Conservation (phyloP, 345 rosid genomes). For the Brassica carinata region DNA sequence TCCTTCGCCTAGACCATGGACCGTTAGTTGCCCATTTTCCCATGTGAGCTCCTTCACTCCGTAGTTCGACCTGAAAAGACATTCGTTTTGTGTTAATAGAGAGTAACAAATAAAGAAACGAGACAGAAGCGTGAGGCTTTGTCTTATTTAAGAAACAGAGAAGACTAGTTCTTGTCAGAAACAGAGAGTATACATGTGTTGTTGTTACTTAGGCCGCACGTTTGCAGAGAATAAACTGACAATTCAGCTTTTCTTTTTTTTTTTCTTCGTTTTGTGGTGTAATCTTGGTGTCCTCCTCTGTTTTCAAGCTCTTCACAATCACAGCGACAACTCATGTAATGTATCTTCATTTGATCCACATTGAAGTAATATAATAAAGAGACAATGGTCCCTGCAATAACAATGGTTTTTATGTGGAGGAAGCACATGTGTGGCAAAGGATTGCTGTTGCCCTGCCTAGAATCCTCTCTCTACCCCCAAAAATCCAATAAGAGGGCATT, state of each 20-base stretch:
- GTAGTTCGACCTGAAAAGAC: slow-evolving; percentile 45
- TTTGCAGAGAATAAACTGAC: slow-evolving; percentile 38
- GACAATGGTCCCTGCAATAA: slow-evolving; percentile 38
- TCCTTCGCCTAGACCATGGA: slow-evolving; percentile 47
- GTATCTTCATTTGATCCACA: slow-evolving; percentile 34
- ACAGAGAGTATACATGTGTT: slow-evolving; percentile 34
- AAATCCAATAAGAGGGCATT: slow-evolving; percentile 8
- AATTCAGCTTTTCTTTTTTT: neutral
- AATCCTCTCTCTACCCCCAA: slow-evolving; percentile 5
- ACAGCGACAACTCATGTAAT: slow-evolving; percentile 35
- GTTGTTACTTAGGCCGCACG: slow-evolving; percentile 42
- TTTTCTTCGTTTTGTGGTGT: neutral
- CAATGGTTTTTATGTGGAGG: slow-evolving; percentile 41
- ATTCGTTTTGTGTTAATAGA: neutral
- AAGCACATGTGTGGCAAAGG: slow-evolving; percentile 40
- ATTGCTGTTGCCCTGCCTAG: slow-evolving; percentile 26
- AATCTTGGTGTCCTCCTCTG: neutral
- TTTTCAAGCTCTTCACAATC: slow-evolving; percentile 25
- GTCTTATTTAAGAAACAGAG: slow-evolving; percentile 31
- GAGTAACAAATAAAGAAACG: neutral
- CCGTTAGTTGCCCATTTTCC: slow-evolving; percentile 54
- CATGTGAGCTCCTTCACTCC: slow-evolving; percentile 56
- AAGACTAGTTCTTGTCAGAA: slow-evolving; percentile 25
- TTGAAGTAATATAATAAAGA: slow-evolving; percentile 36
- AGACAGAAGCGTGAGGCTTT: slow-evolving; percentile 12